A percentile compares a stretch with the other conserved stretches of the same genome.
Conservation (phyloP, 1,139 yeast species). For the Geotrichum australiense region DNA sequence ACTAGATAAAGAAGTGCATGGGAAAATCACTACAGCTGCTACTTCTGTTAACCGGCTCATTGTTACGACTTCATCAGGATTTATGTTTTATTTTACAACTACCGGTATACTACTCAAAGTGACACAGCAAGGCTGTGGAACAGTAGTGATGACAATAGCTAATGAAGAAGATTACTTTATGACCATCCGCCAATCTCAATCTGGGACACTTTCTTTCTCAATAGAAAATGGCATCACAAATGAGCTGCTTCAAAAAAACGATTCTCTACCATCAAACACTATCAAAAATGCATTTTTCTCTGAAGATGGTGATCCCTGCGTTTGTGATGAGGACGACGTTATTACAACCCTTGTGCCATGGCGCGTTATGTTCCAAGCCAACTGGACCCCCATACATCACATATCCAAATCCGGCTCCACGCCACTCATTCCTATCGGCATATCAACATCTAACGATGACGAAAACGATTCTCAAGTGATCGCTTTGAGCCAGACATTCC, state of each 20-base stretch:
- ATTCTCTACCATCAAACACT: constrained; percentile 32
- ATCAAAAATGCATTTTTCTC: constrained; percentile 47
- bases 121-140: constrained; percentile 41
- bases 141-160: constrained; percentile 47
- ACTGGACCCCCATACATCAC: constrained; percentile 44
- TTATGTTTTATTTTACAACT: constrained; percentile 46
- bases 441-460: constrained; percentile 39
- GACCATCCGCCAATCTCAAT: constrained; percentile 32
- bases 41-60: constrained; percentile 44
- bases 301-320: constrained; percentile 81
- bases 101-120: constrained; percentile 52
- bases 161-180: constrained; percentile 43
- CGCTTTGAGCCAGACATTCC: constrained; percentile 48
- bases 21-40: constrained; percentile 42
- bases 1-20: constrained; percentile 32
- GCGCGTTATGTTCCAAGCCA: constrained; percentile 65
- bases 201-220: constrained; percentile 29
- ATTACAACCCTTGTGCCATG: constrained; percentile 66
- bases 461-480: constrained; percentile 65
- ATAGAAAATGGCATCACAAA: constrained; percentile 35
- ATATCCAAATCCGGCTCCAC: too few species aligned
- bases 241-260: constrained; percentile 37
- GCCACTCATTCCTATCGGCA: constrained; percentile 4
- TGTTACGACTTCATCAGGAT: constrained; percentile 53
- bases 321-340: constrained; percentile 71